These are phyloP conservation scores for Penicillium bovifimosum DNA, from an alignment of 495 filamentous ascomycete species.

Conservation along the genomic window DNA sequence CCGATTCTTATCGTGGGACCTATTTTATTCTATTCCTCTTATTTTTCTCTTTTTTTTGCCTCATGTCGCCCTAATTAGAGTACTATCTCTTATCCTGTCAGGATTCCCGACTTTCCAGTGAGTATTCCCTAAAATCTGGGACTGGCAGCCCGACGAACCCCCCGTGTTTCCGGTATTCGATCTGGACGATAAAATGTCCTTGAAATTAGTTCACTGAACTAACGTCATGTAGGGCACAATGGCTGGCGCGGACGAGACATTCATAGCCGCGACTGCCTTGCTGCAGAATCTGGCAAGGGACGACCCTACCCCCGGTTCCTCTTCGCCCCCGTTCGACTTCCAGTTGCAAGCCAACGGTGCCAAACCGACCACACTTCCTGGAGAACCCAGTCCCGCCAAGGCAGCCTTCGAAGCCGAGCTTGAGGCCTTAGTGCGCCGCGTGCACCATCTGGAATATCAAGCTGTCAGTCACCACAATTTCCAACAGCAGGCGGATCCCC, in stretches of 20 bases:
- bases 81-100: constrained; percentile 32
- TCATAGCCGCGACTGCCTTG: constrained; percentile 57
- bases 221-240: constrained; percentile 40
- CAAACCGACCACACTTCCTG: constrained; percentile 57
- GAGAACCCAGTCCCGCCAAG: constrained; percentile 57
- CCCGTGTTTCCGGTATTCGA: neutral
- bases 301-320: constrained; percentile 34
- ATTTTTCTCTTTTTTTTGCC: constrained; percentile 17
- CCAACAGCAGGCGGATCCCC: constrained; percentile 32
- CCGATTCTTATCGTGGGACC: constrained; percentile 18
- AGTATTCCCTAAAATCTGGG: constrained; percentile 13
- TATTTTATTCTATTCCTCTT: constrained; percentile 1
- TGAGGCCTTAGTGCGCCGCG: constrained; percentile 57
- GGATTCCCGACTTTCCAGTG: constrained; percentile 33
- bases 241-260: constrained; percentile 54
- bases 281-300: constrained; percentile 57
- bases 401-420: constrained; percentile 65
- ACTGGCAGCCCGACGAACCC: neutral
- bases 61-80: constrained; percentile 40
- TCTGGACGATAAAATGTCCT: neutral
- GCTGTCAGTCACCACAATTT: constrained; percentile 51
- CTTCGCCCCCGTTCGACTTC: constrained; percentile 38
- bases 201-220: neutral
- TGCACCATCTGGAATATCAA: constrained; percentile 65
- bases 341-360: constrained; percentile 34